These are phyloP conservation scores for Aspergillus sclerotioniger DNA, from an alignment of 495 filamentous ascomycete genomes.

Conservation along the genomic window DNA sequence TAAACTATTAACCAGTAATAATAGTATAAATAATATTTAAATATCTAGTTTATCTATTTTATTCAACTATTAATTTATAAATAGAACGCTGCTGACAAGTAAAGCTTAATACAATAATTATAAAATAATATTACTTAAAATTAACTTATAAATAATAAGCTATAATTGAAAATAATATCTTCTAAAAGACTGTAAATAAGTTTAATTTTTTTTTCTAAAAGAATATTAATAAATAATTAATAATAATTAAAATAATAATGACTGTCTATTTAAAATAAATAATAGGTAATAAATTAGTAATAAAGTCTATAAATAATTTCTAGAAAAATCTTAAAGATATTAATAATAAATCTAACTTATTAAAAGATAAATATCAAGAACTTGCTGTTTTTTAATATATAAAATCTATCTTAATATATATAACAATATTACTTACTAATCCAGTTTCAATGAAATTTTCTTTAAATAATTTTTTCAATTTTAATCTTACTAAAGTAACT, in stretches of 20 bases:
- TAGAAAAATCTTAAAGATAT: neutral
- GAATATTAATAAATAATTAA: neutral
- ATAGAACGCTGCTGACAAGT: neutral
- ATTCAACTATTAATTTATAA: neutral
- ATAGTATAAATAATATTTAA: neutral
- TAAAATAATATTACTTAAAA: neutral
- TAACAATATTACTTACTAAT: neutral
- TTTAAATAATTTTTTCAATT: neutral
- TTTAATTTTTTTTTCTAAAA: neutral
- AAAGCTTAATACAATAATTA: neutral
- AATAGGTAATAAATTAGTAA: neutral
- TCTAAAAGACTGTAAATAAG: neutral
- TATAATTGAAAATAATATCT: neutral
- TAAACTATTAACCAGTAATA: too few species aligned
- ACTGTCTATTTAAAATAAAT: neutral
- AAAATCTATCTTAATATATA: neutral
- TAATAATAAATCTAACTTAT: neutral
- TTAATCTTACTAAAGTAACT: neutral
- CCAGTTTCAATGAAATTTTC: neutral
- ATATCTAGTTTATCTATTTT: neutral
- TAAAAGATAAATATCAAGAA: neutral
- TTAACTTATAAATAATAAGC: neutral
- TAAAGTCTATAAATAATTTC: neutral
- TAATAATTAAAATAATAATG: neutral
- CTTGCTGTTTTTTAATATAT: neutral